A percentile compares a stretch with the other conserved stretches of the same genome.
Conservation (phyloP, 306 rosid species). For the Glycine latifolia region DNA sequence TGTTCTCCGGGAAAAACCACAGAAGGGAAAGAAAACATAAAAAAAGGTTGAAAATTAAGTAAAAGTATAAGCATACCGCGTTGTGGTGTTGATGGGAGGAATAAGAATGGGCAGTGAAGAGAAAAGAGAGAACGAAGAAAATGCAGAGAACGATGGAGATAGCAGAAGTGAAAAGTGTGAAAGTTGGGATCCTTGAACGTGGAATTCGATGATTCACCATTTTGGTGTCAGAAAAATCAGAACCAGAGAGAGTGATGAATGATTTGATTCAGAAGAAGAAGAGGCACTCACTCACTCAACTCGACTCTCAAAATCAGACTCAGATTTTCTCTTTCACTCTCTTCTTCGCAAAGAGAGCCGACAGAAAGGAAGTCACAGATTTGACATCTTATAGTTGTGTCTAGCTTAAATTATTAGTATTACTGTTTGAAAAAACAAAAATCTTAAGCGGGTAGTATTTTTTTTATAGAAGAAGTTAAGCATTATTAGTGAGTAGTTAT, state of each 20-base stretch:
- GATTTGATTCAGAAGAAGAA: slow-evolving; percentile 35
- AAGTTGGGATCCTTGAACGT: slow-evolving; percentile 48
- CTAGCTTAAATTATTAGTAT: not conserved
- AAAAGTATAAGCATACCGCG: slow-evolving; percentile 53
- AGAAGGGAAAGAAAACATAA: not conserved
- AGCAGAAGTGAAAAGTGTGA: slow-evolving; percentile 57
- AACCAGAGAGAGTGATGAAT: slow-evolving; percentile 21
- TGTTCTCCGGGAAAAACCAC: slow-evolving; percentile 26
- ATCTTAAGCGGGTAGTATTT: not conserved
- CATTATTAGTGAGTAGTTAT: not conserved
- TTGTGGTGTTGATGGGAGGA: slow-evolving; percentile 49
- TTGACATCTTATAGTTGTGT: not conserved
- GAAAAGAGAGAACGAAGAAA: slow-evolving; percentile 61
- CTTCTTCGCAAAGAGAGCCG: not conserved
- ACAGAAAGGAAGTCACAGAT: not conserved
- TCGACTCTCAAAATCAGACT: not conserved
- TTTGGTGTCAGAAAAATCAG: not conserved
- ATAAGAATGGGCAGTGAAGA: slow-evolving; percentile 58
- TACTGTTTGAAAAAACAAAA: not conserved
- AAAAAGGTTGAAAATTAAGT: not conserved
- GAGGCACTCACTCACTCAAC: slow-evolving; percentile 29
- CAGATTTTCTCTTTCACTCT: slow-evolving; percentile 19
- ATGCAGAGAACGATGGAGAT: slow-evolving; percentile 51
- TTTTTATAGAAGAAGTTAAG: not conserved
- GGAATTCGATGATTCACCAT: slow-evolving; percentile 50